phyloP scores from a whole-genome alignment of 116 monocot species.

The Cymodocea nodosa region DNA sequence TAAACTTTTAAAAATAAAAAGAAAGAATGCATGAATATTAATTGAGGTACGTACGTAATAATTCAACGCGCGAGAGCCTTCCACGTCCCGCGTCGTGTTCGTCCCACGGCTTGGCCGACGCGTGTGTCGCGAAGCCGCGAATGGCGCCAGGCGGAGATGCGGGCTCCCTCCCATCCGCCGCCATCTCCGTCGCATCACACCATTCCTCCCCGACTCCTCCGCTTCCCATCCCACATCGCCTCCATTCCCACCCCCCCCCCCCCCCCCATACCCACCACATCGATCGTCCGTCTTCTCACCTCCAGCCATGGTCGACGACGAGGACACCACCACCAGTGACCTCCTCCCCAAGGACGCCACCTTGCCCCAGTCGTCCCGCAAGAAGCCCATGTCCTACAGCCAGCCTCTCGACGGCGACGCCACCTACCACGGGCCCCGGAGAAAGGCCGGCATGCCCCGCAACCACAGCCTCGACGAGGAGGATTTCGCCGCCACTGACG shows the following conservation, averaged over 20 bases:
- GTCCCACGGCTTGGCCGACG: no score
- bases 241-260: not conserved
- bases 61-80: no score
- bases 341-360: not conserved
- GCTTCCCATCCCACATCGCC: not conserved
- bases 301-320: slow-evolving; percentile 1
- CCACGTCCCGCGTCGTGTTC: no score
- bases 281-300: not conserved
- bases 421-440: not conserved
- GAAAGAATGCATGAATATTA: no score
- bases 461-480: slow-evolving; percentile 10
- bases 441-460: not conserved
- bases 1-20: no score
- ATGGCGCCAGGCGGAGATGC: not conserved
- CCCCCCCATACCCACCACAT: not conserved
- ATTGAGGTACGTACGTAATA: no score
- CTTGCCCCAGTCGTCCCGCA: not conserved
- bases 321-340: not conserved
- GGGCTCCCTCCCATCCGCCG: not conserved
- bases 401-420: slow-evolving; percentile 10
- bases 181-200: not conserved
- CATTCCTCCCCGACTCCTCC: not conserved
- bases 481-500: not conserved
- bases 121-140: no score
- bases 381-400: slow-evolving; percentile 15